Evolutionary conservation across 2,329 filamentous ascomycete species (phyloP), one percentile per base, ranked within the genome.

Genomic region (Colletotrichum tropicicola): DNA sequence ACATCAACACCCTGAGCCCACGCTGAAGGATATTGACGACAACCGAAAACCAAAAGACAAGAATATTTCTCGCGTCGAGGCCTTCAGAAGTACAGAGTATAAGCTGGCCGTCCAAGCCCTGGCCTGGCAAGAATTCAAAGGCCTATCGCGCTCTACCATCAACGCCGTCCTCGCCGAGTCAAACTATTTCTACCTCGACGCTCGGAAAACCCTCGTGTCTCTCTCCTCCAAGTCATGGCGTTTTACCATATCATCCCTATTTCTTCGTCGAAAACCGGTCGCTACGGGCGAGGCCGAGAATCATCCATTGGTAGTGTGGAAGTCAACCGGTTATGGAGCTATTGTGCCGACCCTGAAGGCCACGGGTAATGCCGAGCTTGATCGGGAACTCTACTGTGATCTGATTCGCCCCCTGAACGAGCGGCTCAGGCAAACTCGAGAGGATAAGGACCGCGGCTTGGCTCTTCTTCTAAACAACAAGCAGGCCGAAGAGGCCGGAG

Each of bases 121-220:
- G 23, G 85, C 92, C 23, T 90, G 88, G 76, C 86, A 89, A 60
- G 92, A 96, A 76, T 96, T 95, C 79, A 90, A 89, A 71, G 90
- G 89, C 19, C 79, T 95, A 43, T 89, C 91, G 12, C 86, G 87
- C 62, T 92, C 91, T 2, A 89, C 91, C 4, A 91, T 95, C 77
- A 88, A 90, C 72, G 92, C 90, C 8, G 92, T 96, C 7, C 84
- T 96, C 49, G 92, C 92, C 52, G 92, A 96, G 75, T 88, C 86
- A 72, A 96, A 96, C 77, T 89, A 92, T 77, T 91, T 90, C 8
- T 96, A 95, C 71, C 87, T 91, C 21, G 85, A 90, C 28, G 89
- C 91, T 12, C 85, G 92, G 35, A 87, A 86, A 15, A 92, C 90
- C 2, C 85, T 96, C 15, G 85, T 92, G 56, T 85, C 84, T 2